Conservation (phyloP, 2,329 filamentous ascomycete species). For the Apiospora phragmitis region DNA sequence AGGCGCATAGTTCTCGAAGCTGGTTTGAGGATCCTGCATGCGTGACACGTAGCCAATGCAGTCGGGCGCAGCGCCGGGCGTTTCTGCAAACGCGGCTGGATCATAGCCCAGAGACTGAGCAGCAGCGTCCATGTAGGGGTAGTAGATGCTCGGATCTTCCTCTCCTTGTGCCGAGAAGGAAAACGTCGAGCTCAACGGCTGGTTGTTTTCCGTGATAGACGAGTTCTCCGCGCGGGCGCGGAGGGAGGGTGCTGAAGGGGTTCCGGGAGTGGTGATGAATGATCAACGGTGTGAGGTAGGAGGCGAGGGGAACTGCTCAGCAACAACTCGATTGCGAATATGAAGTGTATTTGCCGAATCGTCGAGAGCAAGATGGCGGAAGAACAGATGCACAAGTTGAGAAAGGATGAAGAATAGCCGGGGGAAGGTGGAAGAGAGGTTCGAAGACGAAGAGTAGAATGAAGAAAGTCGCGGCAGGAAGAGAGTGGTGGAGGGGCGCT, state of each 20-base stretch:
- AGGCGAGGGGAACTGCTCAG: neutral
- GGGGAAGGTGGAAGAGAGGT: neutral
- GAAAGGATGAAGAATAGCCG: neutral
- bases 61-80: neutral
- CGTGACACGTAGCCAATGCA: neutral
- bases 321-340: neutral
- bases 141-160: neutral
- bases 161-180: neutral
- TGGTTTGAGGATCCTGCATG: neutral
- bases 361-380: neutral
- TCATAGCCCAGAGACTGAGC: neutral
- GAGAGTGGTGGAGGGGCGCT: neutral
- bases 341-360: neutral
- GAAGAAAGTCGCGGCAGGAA: neutral
- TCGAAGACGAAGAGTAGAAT: neutral
- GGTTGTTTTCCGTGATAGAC: neutral
- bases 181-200: too few species aligned
- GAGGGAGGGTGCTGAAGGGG: neutral
- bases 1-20: neutral
- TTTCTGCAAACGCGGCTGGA: neutral
- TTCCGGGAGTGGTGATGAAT: neutral
- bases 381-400: neutral
- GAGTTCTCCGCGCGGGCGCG: neutral
- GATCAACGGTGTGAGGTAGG: neutral
- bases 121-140: neutral